Evolutionary conservation across 805 yeast genomes (phyloP).

Genomic region (Ogataea philodendri): DNA sequence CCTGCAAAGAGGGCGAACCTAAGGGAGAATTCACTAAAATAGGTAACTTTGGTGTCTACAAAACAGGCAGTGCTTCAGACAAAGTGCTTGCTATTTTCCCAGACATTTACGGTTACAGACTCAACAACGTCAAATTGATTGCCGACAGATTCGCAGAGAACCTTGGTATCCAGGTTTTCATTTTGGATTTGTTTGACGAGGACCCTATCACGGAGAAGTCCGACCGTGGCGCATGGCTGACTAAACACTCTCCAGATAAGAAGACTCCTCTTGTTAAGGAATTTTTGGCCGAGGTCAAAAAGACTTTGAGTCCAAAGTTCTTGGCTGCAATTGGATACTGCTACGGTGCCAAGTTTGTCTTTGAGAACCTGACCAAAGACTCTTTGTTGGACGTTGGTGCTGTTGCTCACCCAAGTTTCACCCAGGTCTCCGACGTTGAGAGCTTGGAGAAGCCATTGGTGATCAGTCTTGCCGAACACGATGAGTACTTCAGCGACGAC

Average conservation of each 20-base stretch:
- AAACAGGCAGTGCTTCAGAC: constrained; percentile 45
- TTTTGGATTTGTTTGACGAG: constrained; percentile 73
- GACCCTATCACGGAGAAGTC: constrained; percentile 39
- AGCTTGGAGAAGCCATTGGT: constrained; percentile 58
- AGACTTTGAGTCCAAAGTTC: constrained; percentile 45
- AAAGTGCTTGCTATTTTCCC: constrained; percentile 61
- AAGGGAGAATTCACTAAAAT: constrained; percentile 42
- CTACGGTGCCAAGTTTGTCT: constrained; percentile 73
- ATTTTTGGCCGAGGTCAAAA: constrained; percentile 45
- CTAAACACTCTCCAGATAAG: constrained; percentile 36
- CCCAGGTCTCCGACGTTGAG: constrained; percentile 61
- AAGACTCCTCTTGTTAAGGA: constrained; percentile 48
- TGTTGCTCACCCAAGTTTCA: constrained; percentile 78
- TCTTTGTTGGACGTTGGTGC: constrained; percentile 55
- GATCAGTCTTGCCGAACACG: constrained; percentile 75
- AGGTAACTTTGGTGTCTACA: constrained; percentile 45
- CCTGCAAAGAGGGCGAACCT: constrained; percentile 35
- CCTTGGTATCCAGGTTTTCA: constrained; percentile 59
- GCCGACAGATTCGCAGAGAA: constrained; percentile 63
- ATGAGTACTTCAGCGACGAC: constrained; percentile 60
- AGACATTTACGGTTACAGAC: constrained; percentile 66
- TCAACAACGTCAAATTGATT: constrained; percentile 55
- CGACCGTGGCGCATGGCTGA: constrained; percentile 45
- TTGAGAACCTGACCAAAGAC: constrained; percentile 47
- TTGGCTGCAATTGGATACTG: constrained; percentile 74